phyloP scores from a whole-genome alignment of 2,329 filamentous ascomycete genomes.

The Colletotrichum destructivum region DNA sequence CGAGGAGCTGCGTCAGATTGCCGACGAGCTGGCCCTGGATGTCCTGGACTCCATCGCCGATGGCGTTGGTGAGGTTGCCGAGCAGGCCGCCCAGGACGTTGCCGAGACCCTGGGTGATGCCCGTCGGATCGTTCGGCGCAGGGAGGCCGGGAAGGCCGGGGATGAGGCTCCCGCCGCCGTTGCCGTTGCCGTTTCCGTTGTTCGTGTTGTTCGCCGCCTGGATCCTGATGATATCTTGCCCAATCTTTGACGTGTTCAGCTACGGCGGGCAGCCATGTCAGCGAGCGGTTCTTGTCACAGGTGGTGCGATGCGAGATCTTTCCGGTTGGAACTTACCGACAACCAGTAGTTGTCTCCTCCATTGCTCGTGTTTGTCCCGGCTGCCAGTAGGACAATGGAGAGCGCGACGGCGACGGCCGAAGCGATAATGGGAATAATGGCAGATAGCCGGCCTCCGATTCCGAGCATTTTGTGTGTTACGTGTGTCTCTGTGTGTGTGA shows the following conservation, averaged over 20 bases:
- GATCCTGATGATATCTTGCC: conserved; percentile 41
- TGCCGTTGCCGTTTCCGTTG: conserved; percentile 25
- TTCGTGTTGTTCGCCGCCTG: conserved; percentile 24
- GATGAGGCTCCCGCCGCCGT: conserved; percentile 20
- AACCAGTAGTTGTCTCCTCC: conserved; percentile 38
- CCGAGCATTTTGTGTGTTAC: conserved; percentile 24
- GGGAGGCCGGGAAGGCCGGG: conserved; percentile 20
- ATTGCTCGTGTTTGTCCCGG: conserved; percentile 31
- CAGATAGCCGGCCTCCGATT: conserved; percentile 35
- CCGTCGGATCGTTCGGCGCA: conserved; percentile 20
- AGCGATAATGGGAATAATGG: conserved; percentile 33
- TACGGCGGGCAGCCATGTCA: background rate
- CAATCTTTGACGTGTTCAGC: conserved; percentile 44
- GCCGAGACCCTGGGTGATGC: conserved; percentile 37
- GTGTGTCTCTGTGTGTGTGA: no score
- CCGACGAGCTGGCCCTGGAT: conserved; percentile 45
- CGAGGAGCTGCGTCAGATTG: conserved; percentile 43
- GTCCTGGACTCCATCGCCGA: conserved; percentile 44
- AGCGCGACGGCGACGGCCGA: conserved; percentile 55
- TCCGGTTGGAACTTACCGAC: conserved; percentile 10
- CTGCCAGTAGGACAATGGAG: conserved; percentile 29
- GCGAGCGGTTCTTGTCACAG: no score
- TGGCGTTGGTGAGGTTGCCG: conserved; percentile 40
- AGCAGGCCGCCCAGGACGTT: conserved; percentile 41
- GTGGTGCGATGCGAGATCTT: fast-evolving